A percentile compares a stretch with the other conserved stretches of the same genome.
Conservation (phyloP, 2,329 filamentous ascomycete genomes). For the Penicillium decumbens region DNA sequence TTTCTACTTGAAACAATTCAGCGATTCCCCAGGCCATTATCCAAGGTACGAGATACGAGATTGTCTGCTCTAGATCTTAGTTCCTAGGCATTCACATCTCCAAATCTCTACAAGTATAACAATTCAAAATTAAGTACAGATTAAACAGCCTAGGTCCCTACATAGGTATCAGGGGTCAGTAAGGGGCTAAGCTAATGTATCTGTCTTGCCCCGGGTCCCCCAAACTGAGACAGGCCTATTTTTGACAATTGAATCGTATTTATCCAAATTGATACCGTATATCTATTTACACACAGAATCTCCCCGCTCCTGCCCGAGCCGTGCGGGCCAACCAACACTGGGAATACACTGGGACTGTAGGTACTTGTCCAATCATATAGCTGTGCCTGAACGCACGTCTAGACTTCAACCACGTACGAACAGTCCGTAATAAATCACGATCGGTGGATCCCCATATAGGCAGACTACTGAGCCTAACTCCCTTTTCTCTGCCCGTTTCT, state of each 20-base stretch:
- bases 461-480: constrained; percentile 3
- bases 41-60: not conserved
- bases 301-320: constrained; percentile 6
- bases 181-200: not conserved
- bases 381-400: constrained; percentile 18
- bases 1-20: not conserved
- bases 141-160: not conserved
- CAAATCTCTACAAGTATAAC: not conserved
- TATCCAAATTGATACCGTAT: not conserved
- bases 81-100: not conserved
- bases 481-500: constrained; percentile 8
- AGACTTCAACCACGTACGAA: constrained; percentile 8
- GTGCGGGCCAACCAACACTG: constrained; percentile 16
- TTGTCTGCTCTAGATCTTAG: not conserved
- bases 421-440: constrained; percentile 8
- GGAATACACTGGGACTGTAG: constrained; percentile 1
- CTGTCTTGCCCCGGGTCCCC: not conserved
- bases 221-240: not conserved
- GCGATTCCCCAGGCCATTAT: not conserved
- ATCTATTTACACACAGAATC: not conserved
- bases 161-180: not conserved
- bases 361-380: constrained; percentile 6
- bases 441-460: constrained; percentile 7
- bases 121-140: not conserved
- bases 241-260: no score